A percentile compares a stretch with the other conserved stretches of the same genome.
Conservation (phyloP, 1,284 basidiomycete species). For the Polyporus tsugae region DNA sequence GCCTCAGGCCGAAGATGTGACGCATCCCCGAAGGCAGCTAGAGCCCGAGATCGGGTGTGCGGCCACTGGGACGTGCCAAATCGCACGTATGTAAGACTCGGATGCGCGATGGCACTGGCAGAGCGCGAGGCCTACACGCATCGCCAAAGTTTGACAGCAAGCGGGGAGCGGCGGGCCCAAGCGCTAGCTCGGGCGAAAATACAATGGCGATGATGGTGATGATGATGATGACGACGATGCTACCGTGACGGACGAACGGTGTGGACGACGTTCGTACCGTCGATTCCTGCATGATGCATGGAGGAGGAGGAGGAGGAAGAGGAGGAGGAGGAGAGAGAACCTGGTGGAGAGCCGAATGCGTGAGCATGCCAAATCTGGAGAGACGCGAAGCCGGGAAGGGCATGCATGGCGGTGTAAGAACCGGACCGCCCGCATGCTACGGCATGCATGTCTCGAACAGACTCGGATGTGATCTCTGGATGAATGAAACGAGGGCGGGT, state of each 20-base stretch:
- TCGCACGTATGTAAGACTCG: too few relatives aligned
- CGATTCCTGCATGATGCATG: neutral
- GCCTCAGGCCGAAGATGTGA: too few relatives aligned
- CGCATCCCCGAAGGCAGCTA: too few relatives aligned
- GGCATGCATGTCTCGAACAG: neutral
- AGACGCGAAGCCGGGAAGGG: conserved; percentile 1
- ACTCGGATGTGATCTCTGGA: neutral
- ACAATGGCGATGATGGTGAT: neutral
- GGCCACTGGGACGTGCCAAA: too few relatives aligned
- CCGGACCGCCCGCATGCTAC: neutral
- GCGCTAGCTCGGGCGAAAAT: neutral
- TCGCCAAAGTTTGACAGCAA: neutral
- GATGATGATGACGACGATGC: neutral
- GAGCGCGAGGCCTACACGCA: neutral
- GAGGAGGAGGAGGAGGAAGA: neutral
- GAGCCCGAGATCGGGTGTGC: too few relatives aligned
- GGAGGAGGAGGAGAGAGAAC: neutral
- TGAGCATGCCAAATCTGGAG: conserved; percentile 1
- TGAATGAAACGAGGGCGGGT: neutral
- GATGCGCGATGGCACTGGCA: neutral
- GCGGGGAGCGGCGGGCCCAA: neutral
- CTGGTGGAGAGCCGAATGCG: neutral
- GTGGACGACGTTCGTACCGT: neutral
- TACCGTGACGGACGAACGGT: neutral
- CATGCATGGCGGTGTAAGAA: conserved; percentile 2